Evolutionary conservation across 2,329 filamentous ascomycete genomes (phyloP).

Genomic region (Penicillium sp.): DNA sequence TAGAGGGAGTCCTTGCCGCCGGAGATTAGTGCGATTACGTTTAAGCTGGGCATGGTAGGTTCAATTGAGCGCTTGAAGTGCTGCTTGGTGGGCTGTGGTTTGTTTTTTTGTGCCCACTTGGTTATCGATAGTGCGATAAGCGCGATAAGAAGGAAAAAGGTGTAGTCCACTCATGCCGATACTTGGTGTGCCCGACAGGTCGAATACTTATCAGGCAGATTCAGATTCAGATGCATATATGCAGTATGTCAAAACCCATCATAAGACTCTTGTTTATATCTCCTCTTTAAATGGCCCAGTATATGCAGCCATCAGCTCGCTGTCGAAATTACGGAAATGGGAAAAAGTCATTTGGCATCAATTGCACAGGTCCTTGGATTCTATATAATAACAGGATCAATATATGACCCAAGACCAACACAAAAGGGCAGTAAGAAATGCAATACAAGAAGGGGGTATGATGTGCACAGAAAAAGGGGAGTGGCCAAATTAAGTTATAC

Average conservation of each 20-base stretch:
- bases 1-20: slow-evolving; percentile 97
- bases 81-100: not conserved
- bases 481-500: slow-evolving; percentile 36
- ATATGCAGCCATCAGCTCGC: too few species aligned
- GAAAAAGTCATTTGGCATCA: too few species aligned
- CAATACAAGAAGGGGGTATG: slow-evolving; percentile 34
- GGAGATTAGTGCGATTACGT: slow-evolving; percentile 88
- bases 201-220: too few species aligned
- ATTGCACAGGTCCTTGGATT: too few species aligned
- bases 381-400: slow-evolving; percentile 17
- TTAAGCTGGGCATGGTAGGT: slow-evolving; percentile 35
- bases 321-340: too few species aligned
- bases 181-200: too few species aligned
- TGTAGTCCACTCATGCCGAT: too few species aligned
- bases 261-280: too few species aligned
- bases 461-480: slow-evolving; percentile 23
- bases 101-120: not conserved
- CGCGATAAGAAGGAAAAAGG: too few species aligned
- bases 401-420: slow-evolving; percentile 21
- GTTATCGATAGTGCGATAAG: slow-evolving; percentile 5
- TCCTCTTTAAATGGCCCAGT: too few species aligned
- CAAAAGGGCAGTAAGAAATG: slow-evolving; percentile 26
- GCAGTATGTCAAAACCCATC: too few species aligned
- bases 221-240: too few species aligned
- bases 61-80: slow-evolving; percentile 23